Evolutionary conservation across 495 filamentous ascomycete species (phyloP).

Genomic region (Podospora conica): DNA sequence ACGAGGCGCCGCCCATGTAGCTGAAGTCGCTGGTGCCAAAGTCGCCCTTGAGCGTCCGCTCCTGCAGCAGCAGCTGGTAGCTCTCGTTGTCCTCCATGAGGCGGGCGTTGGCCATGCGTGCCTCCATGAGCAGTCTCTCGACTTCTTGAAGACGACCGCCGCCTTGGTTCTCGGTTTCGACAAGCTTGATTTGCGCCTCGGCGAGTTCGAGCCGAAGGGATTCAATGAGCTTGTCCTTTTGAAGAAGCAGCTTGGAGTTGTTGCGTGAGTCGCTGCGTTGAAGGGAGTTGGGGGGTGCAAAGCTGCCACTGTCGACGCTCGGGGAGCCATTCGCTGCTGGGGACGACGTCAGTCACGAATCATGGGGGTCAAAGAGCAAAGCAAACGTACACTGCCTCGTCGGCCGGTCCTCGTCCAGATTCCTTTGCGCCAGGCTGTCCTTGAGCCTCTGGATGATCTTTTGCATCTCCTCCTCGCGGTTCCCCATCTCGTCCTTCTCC

Average conservation of each 20-base stretch:
- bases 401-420: conserved; percentile 55
- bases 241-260: conserved; percentile 77
- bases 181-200: conserved; percentile 89
- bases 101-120: conserved; percentile 87
- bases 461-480: conserved; percentile 83
- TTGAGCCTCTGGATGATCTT: conserved; percentile 82
- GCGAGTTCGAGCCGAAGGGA: conserved; percentile 85
- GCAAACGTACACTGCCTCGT: conserved; percentile 62
- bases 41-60: conserved; percentile 91
- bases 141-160: conserved; percentile 79
- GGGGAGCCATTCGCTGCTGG: conserved; percentile 50
- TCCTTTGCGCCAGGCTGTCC: conserved; percentile 74
- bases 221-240: conserved; percentile 96
- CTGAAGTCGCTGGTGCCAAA: conserved; percentile 72
- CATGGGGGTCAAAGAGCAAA: conserved; percentile 4
- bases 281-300: conserved; percentile 78
- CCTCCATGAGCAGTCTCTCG: conserved; percentile 80
- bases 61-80: conserved; percentile 87
- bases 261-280: conserved; percentile 77
- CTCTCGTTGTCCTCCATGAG: conserved; percentile 98
- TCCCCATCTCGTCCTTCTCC: conserved; percentile 82
- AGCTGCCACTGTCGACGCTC: conserved; percentile 59
- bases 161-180: conserved; percentile 88
- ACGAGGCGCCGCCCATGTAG: conserved; percentile 55
- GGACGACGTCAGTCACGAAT: conserved; percentile 12